Conservation (phyloP, 1,284 basidiomycete species). For the Kwoniella shivajii region DNA sequence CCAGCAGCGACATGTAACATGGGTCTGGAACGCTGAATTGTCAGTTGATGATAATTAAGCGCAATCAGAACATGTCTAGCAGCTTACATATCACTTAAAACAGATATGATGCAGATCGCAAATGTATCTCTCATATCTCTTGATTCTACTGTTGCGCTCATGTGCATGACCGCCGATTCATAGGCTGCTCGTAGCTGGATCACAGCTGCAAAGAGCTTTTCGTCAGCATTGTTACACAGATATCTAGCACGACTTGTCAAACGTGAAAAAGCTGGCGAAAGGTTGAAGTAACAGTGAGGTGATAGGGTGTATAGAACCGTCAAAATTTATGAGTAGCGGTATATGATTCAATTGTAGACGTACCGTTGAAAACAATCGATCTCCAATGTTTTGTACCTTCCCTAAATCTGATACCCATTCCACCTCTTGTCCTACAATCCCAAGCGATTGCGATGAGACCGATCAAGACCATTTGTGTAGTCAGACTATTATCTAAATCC, state of each 20-base stretch:
- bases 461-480: conserved; percentile 37
- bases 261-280: too few relatives aligned
- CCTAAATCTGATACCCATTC: conserved; percentile 45
- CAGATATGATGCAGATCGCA: conserved; percentile 43
- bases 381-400: conserved; percentile 47
- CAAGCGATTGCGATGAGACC: conserved; percentile 45
- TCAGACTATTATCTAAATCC: conserved; percentile 35
- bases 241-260: too few relatives aligned
- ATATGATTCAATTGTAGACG: too few relatives aligned
- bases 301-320: not conserved
- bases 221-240: too few relatives aligned
- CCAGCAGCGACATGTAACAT: conserved; percentile 49
- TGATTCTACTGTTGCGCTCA: conserved; percentile 29
- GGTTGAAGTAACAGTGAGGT: too few relatives aligned
- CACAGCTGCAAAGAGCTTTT: too few relatives aligned
- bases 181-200: conserved; percentile 41
- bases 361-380: conserved; percentile 37
- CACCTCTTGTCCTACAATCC: conserved; percentile 46
- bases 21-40: conserved; percentile 21
- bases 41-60: not conserved
- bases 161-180: conserved; percentile 27
- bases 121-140: conserved; percentile 44
- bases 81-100: conserved; percentile 44
- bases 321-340: not conserved
- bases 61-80: not conserved